phyloP scores from a whole-genome alignment of 805 yeast genomes.

The Clavispora fructus region DNA sequence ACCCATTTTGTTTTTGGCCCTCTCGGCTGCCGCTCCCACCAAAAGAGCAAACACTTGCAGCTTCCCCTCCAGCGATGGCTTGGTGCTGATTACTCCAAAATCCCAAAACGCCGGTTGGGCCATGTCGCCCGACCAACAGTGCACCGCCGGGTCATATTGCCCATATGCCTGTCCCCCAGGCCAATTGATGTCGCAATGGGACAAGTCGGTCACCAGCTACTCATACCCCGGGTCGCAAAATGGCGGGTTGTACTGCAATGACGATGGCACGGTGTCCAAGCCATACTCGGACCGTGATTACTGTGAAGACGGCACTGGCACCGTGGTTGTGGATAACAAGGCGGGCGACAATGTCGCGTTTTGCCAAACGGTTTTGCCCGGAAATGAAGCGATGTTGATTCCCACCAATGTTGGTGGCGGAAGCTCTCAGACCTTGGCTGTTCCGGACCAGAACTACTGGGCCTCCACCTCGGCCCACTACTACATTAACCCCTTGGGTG shows the following conservation, averaged over 20 bases:
- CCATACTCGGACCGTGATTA: conserved; percentile 53
- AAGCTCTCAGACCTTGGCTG: conserved; percentile 56
- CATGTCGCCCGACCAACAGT: conserved; percentile 64
- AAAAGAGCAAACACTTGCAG: conserved; percentile 45
- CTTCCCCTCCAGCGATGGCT: conserved; percentile 63
- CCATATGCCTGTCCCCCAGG: conserved; percentile 94
- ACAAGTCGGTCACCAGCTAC: conserved; percentile 65
- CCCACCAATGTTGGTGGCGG: conserved; percentile 66
- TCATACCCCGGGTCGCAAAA: conserved; percentile 71
- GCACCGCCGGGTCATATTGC: conserved; percentile 76
- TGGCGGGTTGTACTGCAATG: conserved; percentile 80
- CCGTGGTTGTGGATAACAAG: conserved; percentile 57
- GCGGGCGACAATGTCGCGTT: conserved; percentile 64
- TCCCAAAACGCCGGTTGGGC: conserved; percentile 83
- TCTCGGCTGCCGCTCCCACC: conserved; percentile 22
- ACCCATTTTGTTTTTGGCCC: conserved; percentile 16
- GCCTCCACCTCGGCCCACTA: conserved; percentile 83
- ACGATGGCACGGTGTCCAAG: conserved; percentile 60
- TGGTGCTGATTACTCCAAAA: conserved; percentile 60
- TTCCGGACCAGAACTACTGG: conserved; percentile 81
- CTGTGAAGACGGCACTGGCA: conserved; percentile 76
- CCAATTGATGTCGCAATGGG: conserved; percentile 85
- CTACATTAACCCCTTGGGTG: conserved; percentile 82
- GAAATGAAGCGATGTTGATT: conserved; percentile 90
- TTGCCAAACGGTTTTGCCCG: conserved; percentile 92